These are phyloP conservation scores for Fragosphaeria purpurea DNA, from an alignment of 2,329 filamentous ascomycete genomes.

Conservation along the genomic window DNA sequence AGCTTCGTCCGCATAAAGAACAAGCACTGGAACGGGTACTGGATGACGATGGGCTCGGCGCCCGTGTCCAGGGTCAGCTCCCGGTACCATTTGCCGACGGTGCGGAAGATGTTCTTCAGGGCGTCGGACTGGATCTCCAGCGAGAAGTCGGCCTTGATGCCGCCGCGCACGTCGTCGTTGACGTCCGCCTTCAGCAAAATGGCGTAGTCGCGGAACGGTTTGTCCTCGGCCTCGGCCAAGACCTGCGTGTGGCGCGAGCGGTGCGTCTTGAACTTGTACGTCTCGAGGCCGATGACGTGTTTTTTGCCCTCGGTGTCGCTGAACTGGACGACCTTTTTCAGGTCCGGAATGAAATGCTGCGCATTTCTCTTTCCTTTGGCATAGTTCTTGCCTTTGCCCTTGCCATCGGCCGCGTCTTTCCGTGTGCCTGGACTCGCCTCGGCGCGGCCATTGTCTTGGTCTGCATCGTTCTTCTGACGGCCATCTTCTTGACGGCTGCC, in stretches of 20 bases:
- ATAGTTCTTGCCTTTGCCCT: not conserved
- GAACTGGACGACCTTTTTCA: slow-evolving; percentile 6
- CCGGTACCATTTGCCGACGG: slow-evolving; percentile 1
- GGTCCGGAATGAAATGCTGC: not conserved
- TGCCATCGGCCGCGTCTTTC: too few relatives aligned
- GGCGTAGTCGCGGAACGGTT: slow-evolving; percentile 2
- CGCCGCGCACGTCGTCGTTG: not conserved
- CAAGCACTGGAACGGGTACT: slow-evolving; percentile 2
- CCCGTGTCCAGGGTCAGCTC: slow-evolving; percentile 4
- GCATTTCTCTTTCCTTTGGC: not conserved
- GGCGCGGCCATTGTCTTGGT: too few relatives aligned
- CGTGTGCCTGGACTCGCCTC: too few relatives aligned
- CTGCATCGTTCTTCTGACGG: too few relatives aligned
- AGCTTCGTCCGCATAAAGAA: slow-evolving; percentile 3
- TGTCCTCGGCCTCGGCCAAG: slow-evolving; percentile 1
- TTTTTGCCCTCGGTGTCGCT: slow-evolving; percentile 2
- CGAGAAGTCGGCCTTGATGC: not conserved
- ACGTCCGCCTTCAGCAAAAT: slow-evolving; percentile 1
- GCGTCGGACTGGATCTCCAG: slow-evolving; percentile 5
- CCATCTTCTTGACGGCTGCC: too few relatives aligned
- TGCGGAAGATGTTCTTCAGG: slow-evolving; percentile 3
- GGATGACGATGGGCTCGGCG: slow-evolving; percentile 3
- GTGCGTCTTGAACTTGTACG: slow-evolving; percentile 2
- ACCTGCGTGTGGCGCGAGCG: slow-evolving; percentile 2
- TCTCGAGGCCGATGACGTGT: slow-evolving; percentile 2